Evolutionary conservation across 2,329 filamentous ascomycete genomes (phyloP).

Genomic region (Trichophyton simii): DNA sequence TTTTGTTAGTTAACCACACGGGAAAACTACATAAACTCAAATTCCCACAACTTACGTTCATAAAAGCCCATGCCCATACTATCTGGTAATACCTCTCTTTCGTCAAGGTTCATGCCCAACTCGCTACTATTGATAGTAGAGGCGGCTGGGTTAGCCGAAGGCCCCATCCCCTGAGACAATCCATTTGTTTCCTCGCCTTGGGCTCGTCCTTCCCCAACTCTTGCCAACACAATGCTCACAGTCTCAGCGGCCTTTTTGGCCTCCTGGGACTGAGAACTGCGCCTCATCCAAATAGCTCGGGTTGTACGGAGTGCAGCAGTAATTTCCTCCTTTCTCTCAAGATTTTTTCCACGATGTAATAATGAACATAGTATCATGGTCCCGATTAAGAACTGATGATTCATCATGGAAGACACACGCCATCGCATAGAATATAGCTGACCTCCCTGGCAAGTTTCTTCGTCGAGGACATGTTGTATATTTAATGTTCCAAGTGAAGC

Average conservation of each 20-base stretch:
- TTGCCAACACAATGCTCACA: neutral
- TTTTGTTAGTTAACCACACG: neutral
- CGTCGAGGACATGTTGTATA: constrained; percentile 38
- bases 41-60: neutral
- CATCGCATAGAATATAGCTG: constrained; percentile 42
- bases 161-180: neutral
- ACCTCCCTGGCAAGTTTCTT: constrained; percentile 41
- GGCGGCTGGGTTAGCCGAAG: neutral
- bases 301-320: constrained; percentile 8
- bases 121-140: neutral
- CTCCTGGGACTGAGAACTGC: neutral
- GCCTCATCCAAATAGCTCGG: neutral
- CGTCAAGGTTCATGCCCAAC: neutral
- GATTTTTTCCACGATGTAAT: constrained; percentile 7
- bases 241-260: neutral
- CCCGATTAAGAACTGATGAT: constrained; percentile 50
- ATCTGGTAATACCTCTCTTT: neutral
- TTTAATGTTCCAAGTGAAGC: constrained; percentile 36
- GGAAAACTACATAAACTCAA: neutral
- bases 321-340: constrained; percentile 13
- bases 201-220: neutral
- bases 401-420: constrained; percentile 45
- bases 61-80: neutral
- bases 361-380: constrained; percentile 43
- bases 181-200: neutral